These are phyloP conservation scores for Penicillium hordei DNA, from an alignment of 2,329 filamentous ascomycete genomes.

Conservation along the genomic window DNA sequence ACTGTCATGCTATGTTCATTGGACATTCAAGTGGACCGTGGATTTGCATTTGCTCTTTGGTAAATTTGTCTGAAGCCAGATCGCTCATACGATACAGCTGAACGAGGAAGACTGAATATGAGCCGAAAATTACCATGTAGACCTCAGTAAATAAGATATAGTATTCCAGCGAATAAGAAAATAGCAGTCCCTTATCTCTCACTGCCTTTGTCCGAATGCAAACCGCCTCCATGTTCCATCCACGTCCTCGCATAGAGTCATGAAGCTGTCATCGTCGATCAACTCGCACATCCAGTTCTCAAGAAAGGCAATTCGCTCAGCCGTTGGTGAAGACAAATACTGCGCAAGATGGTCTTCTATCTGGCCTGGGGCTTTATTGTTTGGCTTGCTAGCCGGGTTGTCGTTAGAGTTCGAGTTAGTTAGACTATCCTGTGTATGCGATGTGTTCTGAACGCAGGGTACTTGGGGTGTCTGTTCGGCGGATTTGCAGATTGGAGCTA, in stretches of 20 bases:
- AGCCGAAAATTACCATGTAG: not conserved
- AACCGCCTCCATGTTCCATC: constrained; percentile 43
- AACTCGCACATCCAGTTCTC: constrained; percentile 45
- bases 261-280: constrained; percentile 44
- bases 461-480: not conserved
- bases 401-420: not conserved
- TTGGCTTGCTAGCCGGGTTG: not conserved
- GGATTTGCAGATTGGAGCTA: too few relatives aligned
- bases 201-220: constrained; percentile 36
- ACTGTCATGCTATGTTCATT: not conserved
- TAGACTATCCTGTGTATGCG: not conserved
- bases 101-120: not conserved
- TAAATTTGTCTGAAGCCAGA: not conserved
- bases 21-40: not conserved
- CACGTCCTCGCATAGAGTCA: constrained; percentile 42
- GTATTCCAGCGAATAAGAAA: not conserved
- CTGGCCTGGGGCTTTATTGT: not conserved
- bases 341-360: constrained; percentile 30
- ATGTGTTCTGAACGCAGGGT: not conserved
- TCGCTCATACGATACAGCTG: not conserved
- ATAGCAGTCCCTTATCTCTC: not conserved
- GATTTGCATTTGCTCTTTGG: not conserved
- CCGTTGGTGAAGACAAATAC: constrained; percentile 32
- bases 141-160: not conserved
- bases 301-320: constrained; percentile 35